These are phyloP conservation scores for Iris macrosiphon DNA, from an alignment of 106 monocot genomes.

Conservation along the genomic window DNA sequence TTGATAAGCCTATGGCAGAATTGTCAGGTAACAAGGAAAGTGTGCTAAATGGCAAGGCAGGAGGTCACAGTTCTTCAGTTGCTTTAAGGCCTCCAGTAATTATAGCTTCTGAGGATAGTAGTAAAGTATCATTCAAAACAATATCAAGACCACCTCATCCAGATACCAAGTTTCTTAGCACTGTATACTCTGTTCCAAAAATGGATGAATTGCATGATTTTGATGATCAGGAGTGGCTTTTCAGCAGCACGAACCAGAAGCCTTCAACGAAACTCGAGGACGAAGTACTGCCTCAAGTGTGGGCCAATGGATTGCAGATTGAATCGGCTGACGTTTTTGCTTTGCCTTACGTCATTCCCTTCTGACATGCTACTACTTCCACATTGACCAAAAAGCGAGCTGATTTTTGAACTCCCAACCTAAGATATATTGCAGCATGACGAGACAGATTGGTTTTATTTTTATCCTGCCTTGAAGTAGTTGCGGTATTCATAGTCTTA, in stretches of 20 bases:
- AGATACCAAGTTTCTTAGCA: constrained; percentile 45
- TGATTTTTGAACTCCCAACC: background rate
- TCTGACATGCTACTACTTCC: constrained; percentile 18
- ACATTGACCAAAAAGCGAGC: no score
- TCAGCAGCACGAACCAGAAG: constrained; percentile 9
- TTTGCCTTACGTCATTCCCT: constrained; percentile 77
- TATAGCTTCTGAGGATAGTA: constrained; percentile 9
- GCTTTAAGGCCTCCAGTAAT: background rate
- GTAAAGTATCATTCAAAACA: constrained; percentile 5
- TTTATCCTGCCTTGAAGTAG: constrained; percentile 1
- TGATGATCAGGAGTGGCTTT: constrained; percentile 65
- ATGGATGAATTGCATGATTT: constrained; percentile 37
- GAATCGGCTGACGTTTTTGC: constrained; percentile 48
- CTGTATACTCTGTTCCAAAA: constrained; percentile 46
- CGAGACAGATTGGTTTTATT: constrained; percentile 3
- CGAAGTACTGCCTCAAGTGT: constrained; percentile 34
- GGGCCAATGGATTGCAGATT: constrained; percentile 44
- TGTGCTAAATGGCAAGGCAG: constrained; percentile 29
- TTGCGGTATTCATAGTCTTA: background rate
- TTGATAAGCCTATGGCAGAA: constrained; percentile 17
- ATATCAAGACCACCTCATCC: constrained; percentile 38
- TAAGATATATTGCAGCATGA: constrained; percentile 23
- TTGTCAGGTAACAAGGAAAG: constrained; percentile 21
- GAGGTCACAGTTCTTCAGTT: constrained; percentile 13
- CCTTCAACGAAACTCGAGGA: constrained; percentile 7